Evolutionary conservation across 208 protist species (phyloP).

Genomic region (Trypanosomatidae sp.): DNA sequence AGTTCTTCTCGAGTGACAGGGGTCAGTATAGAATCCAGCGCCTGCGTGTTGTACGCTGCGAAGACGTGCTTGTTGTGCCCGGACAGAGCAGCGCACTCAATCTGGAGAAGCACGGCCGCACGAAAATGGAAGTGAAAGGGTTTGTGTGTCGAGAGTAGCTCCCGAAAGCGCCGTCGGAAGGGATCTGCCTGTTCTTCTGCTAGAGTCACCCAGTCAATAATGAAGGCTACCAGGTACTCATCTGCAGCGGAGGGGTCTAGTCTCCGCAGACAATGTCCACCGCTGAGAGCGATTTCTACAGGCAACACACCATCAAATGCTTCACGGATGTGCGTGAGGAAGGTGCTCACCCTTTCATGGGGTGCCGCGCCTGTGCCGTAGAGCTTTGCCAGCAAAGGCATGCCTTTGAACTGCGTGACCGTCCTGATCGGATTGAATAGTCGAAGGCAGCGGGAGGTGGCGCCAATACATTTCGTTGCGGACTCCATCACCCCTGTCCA

Average conservation of each 20-base stretch:
- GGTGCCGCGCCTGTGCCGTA: constrained; percentile 34
- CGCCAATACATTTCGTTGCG: constrained; percentile 24
- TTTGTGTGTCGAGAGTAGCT: background rate
- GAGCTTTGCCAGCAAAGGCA: constrained; percentile 47
- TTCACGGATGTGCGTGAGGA: constrained; percentile 31
- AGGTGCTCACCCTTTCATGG: constrained; percentile 32
- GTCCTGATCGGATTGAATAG: constrained; percentile 49
- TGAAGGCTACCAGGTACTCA: constrained; percentile 6
- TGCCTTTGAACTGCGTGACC: constrained; percentile 35
- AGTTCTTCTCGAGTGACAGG: background rate
- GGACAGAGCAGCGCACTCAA: constrained; percentile 12
- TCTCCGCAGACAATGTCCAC: constrained; percentile 26
- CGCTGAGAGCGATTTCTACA: constrained; percentile 30
- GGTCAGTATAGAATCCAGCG: background rate
- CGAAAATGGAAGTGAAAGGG: constrained; percentile 8
- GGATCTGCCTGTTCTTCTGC: background rate
- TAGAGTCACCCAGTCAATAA: background rate
- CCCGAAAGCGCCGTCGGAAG: constrained; percentile 1
- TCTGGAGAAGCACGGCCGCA: constrained; percentile 20
- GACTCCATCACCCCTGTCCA: constrained; percentile 34
- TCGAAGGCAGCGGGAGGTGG: constrained; percentile 51
- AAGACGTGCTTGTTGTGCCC: constrained; percentile 7
- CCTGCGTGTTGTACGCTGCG: background rate
- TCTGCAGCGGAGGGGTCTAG: constrained; percentile 23
- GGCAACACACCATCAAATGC: constrained; percentile 37